Evolutionary conservation across 108 stramenopile genomes (phyloP), one percentile per base, ranked within the genome.

Genomic region (Skeletonema potamos): DNA sequence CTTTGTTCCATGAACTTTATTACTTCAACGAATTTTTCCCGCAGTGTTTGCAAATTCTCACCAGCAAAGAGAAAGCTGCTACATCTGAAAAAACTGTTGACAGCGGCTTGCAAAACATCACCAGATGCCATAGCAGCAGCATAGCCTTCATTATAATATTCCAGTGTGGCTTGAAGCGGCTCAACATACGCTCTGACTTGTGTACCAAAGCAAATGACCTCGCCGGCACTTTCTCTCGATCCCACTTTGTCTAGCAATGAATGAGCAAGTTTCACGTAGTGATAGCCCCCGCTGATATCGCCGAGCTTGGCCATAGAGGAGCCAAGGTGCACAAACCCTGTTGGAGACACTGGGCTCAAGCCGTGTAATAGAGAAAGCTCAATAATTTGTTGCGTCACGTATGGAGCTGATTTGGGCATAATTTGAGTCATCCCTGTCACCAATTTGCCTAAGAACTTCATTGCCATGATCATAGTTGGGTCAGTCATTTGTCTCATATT

Each of bases 251-350:
- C n/a, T n/a, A n/a, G n/a, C n/a, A n/a, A n/a, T n/a, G n/a, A n/a
- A n/a, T n/a, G n/a, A n/a, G 64, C 64, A 48, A 66, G 8, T 15
- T 48, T 66, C 7, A 66, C 51, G 17, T 43, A 54, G 17, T 48
- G 64, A 30, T 43, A 66, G 4, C 64, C 64, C 27, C 54, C 64
- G 11, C 54, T n/a, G 4, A 66, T 30, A 43, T 51, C 2, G 20
- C 64, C 64, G 33, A 28, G 10, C 46, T n/a, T 32, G 28, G 64
- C 64, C 18, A 66, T 17, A 2, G 30, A 27, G 4, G 28, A 27
- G 30, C 64, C 64, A 66, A 66, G 54, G 48, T 66, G 30, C 28
- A 43, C 48, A 43, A 66, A 66, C 22, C 29, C 64, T n/a, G 54
- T 54, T 15, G 64, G 44, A 15, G 64, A 66, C 43, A 48, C 41